Evolutionary conservation across 805 yeast genomes (phyloP), one percentile per base, ranked within the genome.

Genomic region (Kodamaea neixiangensis): DNA sequence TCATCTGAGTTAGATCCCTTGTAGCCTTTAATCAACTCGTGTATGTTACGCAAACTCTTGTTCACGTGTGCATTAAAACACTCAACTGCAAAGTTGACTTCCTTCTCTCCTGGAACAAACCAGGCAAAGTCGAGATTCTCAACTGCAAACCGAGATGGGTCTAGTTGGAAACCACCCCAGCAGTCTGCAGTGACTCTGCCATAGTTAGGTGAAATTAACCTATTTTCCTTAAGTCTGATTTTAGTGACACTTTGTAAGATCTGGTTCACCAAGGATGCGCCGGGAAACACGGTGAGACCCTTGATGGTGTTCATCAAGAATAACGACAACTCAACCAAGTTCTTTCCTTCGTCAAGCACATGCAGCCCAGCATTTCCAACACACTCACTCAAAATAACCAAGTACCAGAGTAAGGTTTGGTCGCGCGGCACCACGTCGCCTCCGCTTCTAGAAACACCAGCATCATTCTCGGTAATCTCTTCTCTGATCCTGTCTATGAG

Each of bases 91-190:
- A 80, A 79, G 0, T 71, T 70, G 2, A 89, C 69, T 44, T 86
- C 91, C 1, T 59, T 66, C 1, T 66, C 66, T 1, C 74, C 61
- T 0, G 98, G 97, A 0, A 76, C 64, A 59, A 85, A 89, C 99
- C 99, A 93, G 0, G 76, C 70, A 56, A 90, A 83, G 0, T 74
- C 59, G 31, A 87, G 64, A 53, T 80, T 78, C 11, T 77, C 78
- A 10, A 60, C 50, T 1, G 73, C 62, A 48, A 85, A 82, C 54
- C 89, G 73, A 15, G 66, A 59, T 0, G 73, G 67, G 54, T 78
- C 80, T 57, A 84, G 81, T 57, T 86, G 90, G 51, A 80, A 77
- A 0, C 83, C 90, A 43, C 96, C 96, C 96, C 96, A 88, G 52
- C 85, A 78, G 18, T 75, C 75, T 46, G 77, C 82, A 38, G 67